These are phyloP conservation scores for Termitomyces eurrhizus DNA, from an alignment of 768 basidiomycete species.

Conservation along the genomic window DNA sequence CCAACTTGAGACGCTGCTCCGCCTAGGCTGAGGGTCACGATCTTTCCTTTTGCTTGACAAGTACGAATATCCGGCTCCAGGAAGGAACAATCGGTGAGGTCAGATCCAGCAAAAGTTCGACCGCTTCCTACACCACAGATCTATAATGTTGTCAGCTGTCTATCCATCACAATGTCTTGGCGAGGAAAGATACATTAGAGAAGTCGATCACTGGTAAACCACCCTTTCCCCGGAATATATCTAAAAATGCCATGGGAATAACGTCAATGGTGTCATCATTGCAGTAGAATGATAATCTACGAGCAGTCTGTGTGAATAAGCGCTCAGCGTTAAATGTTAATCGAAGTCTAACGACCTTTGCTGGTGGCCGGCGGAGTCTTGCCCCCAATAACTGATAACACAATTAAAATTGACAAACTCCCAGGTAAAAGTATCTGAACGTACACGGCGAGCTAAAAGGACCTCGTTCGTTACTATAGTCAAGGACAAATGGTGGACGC, in stretches of 20 bases:
- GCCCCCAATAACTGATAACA: conserved; percentile 35
- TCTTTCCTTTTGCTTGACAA: conserved; percentile 62
- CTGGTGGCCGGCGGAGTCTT: conserved; percentile 35
- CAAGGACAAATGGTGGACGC: background rate
- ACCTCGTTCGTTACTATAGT: background rate
- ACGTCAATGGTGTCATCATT: conserved; percentile 59
- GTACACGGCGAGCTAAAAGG: conserved; percentile 32
- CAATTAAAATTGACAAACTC: background rate
- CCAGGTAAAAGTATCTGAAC: conserved; percentile 9
- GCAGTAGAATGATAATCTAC: conserved; percentile 55
- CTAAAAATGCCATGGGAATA: conserved; percentile 58
- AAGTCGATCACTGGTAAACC: conserved; percentile 58
- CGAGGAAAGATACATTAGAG: conserved; percentile 42
- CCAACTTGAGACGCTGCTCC: conserved; percentile 56
- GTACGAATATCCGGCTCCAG: conserved; percentile 57
- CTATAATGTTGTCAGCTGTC: conserved; percentile 24
- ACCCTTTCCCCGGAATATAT: conserved; percentile 58
- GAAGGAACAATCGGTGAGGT: conserved; percentile 61
- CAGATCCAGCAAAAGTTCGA: conserved; percentile 52
- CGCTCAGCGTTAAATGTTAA: background rate
- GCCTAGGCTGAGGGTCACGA: conserved; percentile 49
- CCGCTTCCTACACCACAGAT: conserved; percentile 47
- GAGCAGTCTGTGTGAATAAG: background rate
- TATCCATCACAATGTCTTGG: background rate
- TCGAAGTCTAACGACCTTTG: conserved; percentile 23